Conservation (phyloP, 495 filamentous ascomycete species). For the Collariella sp. region DNA sequence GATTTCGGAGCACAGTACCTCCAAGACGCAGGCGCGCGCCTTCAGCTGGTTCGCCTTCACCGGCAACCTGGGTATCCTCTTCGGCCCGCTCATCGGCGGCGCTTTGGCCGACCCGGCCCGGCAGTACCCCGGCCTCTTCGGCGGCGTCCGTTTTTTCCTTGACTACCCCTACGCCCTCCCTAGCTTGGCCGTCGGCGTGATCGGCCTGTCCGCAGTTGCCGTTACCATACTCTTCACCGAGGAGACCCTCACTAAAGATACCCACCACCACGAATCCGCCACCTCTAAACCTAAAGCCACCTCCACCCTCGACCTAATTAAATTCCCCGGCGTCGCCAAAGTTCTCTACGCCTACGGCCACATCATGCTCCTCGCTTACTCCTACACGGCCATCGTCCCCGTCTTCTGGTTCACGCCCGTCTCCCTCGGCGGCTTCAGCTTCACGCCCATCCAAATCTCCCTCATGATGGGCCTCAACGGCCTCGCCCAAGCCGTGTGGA, state of each 20-base stretch:
- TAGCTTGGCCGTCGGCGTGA: constrained; percentile 42
- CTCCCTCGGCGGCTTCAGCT: constrained; percentile 52
- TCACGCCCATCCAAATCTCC: constrained; percentile 50
- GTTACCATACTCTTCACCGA: constrained; percentile 44
- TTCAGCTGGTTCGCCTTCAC: constrained; percentile 67
- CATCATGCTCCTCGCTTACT: constrained; percentile 52
- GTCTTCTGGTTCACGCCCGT: constrained; percentile 54
- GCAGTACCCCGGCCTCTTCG: constrained; percentile 50
- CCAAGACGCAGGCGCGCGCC: constrained; percentile 55
- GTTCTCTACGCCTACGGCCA: constrained; percentile 56
- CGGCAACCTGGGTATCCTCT: constrained; percentile 59
- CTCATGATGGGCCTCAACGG: constrained; percentile 51
- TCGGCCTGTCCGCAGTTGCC: constrained; percentile 44
- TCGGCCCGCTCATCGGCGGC: constrained; percentile 59
- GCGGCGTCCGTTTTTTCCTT: constrained; percentile 45
- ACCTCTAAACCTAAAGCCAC: constrained; percentile 21
- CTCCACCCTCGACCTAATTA: constrained; percentile 48
- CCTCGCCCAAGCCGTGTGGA: constrained; percentile 54
- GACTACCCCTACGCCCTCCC: constrained; percentile 58
- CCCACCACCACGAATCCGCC: constrained; percentile 26
- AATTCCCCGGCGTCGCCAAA: constrained; percentile 49
- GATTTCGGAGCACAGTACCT: constrained; percentile 60
- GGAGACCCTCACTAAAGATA: constrained; percentile 39
- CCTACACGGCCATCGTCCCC: constrained; percentile 55
- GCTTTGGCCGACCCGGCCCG: constrained; percentile 51